Evolutionary conservation across 2,329 filamentous ascomycete species (phyloP).

Genomic region (Cladosporium sp.): DNA sequence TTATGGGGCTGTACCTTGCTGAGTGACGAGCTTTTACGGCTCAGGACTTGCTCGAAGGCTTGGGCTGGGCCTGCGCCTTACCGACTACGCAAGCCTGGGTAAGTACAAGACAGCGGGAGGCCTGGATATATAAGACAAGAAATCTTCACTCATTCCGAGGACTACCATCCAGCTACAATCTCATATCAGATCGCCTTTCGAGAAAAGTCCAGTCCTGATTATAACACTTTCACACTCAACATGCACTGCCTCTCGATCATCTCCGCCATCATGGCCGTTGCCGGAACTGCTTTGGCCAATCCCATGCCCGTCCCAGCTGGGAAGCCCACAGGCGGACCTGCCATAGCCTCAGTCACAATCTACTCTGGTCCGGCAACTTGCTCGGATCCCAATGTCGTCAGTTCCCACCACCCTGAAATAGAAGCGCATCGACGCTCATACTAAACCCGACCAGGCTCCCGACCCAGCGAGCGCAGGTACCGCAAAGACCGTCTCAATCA

Average conservation of each 20-base stretch:
- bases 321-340: neutral
- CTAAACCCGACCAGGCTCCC: neutral
- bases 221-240: neutral
- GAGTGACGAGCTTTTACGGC: too few relatives aligned
- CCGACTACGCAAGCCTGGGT: too few relatives aligned
- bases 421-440: neutral
- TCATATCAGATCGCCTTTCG: too few relatives aligned
- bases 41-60: too few relatives aligned
- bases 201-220: too few relatives aligned
- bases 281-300: neutral
- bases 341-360: neutral
- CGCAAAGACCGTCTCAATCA: neutral
- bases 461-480: neutral
- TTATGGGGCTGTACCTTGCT: too few relatives aligned
- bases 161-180: too few relatives aligned
- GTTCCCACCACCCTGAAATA: neutral
- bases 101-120: too few relatives aligned
- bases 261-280: neutral
- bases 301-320: neutral
- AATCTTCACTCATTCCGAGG: too few relatives aligned
- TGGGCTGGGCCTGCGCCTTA: too few relatives aligned
- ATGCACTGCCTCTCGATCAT: neutral
- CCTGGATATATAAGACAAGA: too few relatives aligned
- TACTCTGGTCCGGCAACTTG: neutral
- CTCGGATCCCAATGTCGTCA: neutral